Evolutionary conservation across 345 rosid species (phyloP), one percentile per base, ranked within the genome.

Genomic region (Aquilaria yunnanensis): DNA sequence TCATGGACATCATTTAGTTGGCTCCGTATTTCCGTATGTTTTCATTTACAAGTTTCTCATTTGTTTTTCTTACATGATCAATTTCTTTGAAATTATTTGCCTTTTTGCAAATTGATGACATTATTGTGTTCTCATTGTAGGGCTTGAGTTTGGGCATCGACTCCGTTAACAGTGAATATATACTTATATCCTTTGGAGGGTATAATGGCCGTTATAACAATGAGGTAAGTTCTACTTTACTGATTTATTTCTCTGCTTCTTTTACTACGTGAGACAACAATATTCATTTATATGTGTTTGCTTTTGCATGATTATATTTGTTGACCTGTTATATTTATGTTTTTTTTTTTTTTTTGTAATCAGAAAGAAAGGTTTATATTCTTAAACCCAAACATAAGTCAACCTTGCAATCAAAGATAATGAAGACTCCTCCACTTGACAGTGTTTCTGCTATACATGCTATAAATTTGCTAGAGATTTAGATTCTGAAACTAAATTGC

Each of bases 371-470:
- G 98, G 84, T 95, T 59, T 72, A 85, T 74, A 87, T 89, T 74
- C 94, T 95, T 66, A 91, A 91, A 75, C 99, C 98, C 61, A 91
- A 96, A 79, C 92, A 89, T 74, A 89, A 89, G 78, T 81, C 97
- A 29, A 85, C 94, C 64, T 70, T 89, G 74, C 96, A 80, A 80
- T 68, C 94, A 47, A 87, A 89, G 71, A 78, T 78, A 32, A 59
- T 72, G 50, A 85, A 78, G 67, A 60, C 75, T 60, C 73, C 87
- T 68, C 72, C 83, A 66, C 92, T 90, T 46, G 96, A 76, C 64
- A 85, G 92, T 76, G 83, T 78, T 73, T 89, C 99, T 65, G 98
- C 92, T 45, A 73, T 76, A 32, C 90, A 74, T 55, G 80, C 65
- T 4, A 84, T 96, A 65, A 85, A 81, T 56, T 84, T 41, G 81